Percentiles rank a stretch among this genome's conserved stretches.
Evolutionary conservation across 192 early-diverging fungal genomes (phyloP).

Genomic region (Cetraspora pellucida): DNA sequence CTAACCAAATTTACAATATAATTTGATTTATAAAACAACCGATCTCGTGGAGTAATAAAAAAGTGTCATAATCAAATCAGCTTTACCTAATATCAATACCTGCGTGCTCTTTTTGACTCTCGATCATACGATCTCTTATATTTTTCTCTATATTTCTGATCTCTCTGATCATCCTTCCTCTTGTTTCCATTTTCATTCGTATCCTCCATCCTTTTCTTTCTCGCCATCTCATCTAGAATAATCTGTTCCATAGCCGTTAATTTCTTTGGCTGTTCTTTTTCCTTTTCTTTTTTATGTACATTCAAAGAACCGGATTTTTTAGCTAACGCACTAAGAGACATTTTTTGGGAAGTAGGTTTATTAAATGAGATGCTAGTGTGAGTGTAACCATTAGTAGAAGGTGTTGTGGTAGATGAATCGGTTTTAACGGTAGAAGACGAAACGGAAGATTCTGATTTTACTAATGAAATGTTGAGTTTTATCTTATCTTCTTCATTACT

Average conservation of each 20-base stretch:
- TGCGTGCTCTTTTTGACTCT: background rate
- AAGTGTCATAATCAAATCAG: no score
- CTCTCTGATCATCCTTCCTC: background rate
- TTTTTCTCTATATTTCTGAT: background rate
- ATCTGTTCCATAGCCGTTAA: conserved; percentile 66
- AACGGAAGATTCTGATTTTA: conserved; percentile 31
- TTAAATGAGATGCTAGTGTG: conserved; percentile 32
- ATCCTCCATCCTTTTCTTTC: conserved; percentile 39
- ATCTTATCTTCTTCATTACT: conserved; percentile 69
- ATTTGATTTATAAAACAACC: no score
- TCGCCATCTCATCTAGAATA: conserved; percentile 55
- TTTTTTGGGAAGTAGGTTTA: conserved; percentile 37
- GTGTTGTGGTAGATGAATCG: conserved; percentile 37
- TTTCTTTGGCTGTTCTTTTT: conserved; percentile 47
- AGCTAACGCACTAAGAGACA: conserved; percentile 31
- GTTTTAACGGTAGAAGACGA: conserved; percentile 38
- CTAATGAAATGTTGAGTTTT: conserved; percentile 59
- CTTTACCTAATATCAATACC: no score
- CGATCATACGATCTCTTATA: background rate
- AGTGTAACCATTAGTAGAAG: conserved; percentile 20
- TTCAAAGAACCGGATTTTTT: conserved; percentile 12
- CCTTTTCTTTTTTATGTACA: conserved; percentile 18
- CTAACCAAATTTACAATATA: no score
- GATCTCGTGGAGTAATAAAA: no score
- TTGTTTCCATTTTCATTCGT: conserved; percentile 13